A percentile compares a stretch with the other conserved stretches of the same genome.
Conservation (phyloP, 1,284 basidiomycete species). For the Microbotryomycetes sp. region DNA sequence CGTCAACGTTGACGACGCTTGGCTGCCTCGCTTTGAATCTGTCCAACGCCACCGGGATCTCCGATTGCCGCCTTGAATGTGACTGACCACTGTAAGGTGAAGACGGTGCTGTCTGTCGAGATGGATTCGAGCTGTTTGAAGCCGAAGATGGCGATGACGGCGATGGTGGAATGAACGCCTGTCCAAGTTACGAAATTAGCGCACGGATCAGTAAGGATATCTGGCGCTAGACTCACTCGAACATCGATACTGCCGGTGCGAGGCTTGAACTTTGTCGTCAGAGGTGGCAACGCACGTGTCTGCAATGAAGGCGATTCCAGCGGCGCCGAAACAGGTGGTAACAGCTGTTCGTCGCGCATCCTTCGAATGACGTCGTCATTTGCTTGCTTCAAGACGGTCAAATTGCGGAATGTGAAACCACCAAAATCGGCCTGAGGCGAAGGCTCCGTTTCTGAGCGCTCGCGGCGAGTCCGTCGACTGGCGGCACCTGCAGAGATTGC, state of each 20-base stretch:
- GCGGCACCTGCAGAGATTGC: too few species aligned
- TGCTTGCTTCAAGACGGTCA: constrained; percentile 92
- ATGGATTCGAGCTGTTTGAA: constrained; percentile 32
- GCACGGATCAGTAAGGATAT: not conserved
- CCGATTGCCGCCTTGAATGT: constrained; percentile 20
- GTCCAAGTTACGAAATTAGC: constrained; percentile 8
- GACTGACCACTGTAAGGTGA: not conserved
- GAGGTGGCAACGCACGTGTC: constrained; percentile 15
- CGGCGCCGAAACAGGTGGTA: constrained; percentile 14
- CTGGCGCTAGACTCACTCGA: constrained; percentile 5
- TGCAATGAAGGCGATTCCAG: constrained; percentile 34
- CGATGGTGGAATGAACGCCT: constrained; percentile 5
- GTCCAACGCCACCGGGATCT: constrained; percentile 64
- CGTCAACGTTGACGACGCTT: constrained; percentile 3
- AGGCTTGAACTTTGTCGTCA: constrained; percentile 1
- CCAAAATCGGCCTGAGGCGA: constrained; percentile 70
- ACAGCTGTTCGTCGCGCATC: constrained; percentile 51
- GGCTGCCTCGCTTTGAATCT: constrained; percentile 58
- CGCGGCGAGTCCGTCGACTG: constrained; percentile 7
- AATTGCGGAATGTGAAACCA: constrained; percentile 96
- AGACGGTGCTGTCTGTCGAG: constrained; percentile 23
- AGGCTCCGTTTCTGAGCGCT: constrained; percentile 25
- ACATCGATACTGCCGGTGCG: constrained; percentile 19
- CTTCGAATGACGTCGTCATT: constrained; percentile 98
- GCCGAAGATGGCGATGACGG: constrained; percentile 25